phyloP scores from a whole-genome alignment of 495 filamentous ascomycete genomes.

The Neurospora terricola region DNA sequence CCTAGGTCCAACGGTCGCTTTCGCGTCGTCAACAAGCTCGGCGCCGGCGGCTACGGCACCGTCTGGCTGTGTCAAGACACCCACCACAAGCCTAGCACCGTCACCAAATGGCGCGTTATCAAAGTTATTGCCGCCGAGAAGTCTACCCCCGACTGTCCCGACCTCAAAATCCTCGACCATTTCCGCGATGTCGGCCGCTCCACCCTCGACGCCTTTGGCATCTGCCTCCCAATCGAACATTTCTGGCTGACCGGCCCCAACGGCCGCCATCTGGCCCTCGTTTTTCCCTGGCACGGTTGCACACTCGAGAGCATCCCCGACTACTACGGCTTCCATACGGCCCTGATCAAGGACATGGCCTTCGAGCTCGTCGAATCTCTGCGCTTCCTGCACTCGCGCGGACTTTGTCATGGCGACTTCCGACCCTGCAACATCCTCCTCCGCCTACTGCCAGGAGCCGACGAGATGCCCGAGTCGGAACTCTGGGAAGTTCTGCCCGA shows the following conservation, averaged over 20 bases:
- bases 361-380: background rate
- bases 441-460: constrained; percentile 13
- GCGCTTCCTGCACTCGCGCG: background rate
- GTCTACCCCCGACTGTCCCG: constrained; percentile 2
- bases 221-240: constrained; percentile 16
- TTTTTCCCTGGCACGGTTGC: constrained; percentile 17
- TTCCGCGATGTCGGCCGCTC: background rate
- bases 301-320: background rate
- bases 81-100: background rate
- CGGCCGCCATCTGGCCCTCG: constrained; percentile 26
- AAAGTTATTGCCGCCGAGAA: constrained; percentile 15
- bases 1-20: constrained; percentile 13
- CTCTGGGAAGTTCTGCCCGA: constrained; percentile 7
- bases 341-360: background rate
- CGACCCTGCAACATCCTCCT: background rate
- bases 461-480: constrained; percentile 8
- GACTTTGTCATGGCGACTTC: background rate
- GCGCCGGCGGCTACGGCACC: constrained; percentile 36
- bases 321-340: background rate
- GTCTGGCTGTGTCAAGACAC: constrained; percentile 39
- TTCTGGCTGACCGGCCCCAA: constrained; percentile 32
- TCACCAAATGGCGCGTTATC: constrained; percentile 16
- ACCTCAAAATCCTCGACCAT: constrained; percentile 7
- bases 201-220: constrained; percentile 5
- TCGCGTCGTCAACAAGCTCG: constrained; percentile 37